Percentiles rank a stretch among this genome's conserved stretches.
phyloP scores from a whole-genome alignment of 192 early-diverging fungal species.

The Dispira simplex region DNA sequence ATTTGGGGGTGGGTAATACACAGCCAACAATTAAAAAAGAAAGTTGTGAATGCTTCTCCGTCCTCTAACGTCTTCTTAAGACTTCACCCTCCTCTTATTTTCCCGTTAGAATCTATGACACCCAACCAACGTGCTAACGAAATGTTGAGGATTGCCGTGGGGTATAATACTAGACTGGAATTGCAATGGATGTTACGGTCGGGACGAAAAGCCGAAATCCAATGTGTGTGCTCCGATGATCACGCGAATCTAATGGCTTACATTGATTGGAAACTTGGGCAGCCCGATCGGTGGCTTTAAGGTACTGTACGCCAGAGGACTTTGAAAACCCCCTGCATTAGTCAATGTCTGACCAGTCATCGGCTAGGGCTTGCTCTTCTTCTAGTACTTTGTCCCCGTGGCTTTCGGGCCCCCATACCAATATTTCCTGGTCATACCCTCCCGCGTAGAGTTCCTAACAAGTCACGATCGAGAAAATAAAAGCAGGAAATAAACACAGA shows the following conservation, averaged over 20 bases:
- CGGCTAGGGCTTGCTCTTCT: background rate
- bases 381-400: background rate
- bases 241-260: background rate
- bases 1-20: no score
- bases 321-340: background rate
- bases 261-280: background rate
- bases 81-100: background rate
- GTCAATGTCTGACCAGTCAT: slow-evolving; percentile 7
- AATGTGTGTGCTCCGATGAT: background rate
- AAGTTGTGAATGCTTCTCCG: background rate
- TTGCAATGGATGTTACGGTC: background rate
- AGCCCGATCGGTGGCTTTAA: background rate
- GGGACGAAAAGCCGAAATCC: background rate
- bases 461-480: background rate
- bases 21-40: no score
- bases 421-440: slow-evolving; percentile 6
- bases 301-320: background rate
- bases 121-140: background rate
- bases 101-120: background rate
- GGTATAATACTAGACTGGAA: background rate
- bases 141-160: background rate
- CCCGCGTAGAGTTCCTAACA: slow-evolving; percentile 3
- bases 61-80: background rate
- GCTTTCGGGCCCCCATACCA: slow-evolving; percentile 3
- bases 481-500: background rate